Evolutionary conservation across 2,329 filamentous ascomycete species (phyloP), one percentile per base, ranked within the genome.

Genomic region (Neospermospora avenae): DNA sequence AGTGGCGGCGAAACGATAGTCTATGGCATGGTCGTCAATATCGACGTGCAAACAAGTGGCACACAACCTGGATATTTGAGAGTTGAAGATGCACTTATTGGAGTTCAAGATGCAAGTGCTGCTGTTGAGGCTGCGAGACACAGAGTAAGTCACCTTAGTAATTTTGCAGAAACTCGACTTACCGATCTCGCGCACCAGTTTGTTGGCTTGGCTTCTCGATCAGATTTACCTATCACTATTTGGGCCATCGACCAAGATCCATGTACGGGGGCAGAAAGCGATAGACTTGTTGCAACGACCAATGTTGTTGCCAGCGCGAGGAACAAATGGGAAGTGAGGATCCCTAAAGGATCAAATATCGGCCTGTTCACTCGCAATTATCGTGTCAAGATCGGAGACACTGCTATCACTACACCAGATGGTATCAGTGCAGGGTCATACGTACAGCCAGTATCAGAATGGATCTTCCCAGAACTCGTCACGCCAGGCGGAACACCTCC

Each of bases 391-490:
- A 68, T 73, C n/a, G 70, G 69, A 37, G 70, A 67, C 13, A 73
- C 72, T 2, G 70, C 72, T 42, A 69, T 71, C 44, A 63, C 68
- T 25, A 76, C 75, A 2, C 72, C 71, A 35, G 75, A 77, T 59
- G 71, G 71, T 28, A 75, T 78, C 49, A 61, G 70, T n/a, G 76
- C 75, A 3, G 76, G 76, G 4, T 72, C 76, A 56, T 78, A 76
- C 45, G 68, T 77, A 20, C 71, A 73, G 31, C 72, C 77, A 13
- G 75, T 78, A 4, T 71, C 69, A 3, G 76, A 77, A 59, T 78
- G 75, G 75, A 77, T 78, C 63, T 75, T 75, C 66, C 76, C 77
- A 10, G 77, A 78, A 62, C 68, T 73, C 18, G 69, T 73, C 18
- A 67, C 70, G 3, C 77, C 76, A n/a, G 77, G 77, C 1, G 59